These are phyloP conservation scores for Sporormia fimetaria DNA, from an alignment of 495 filamentous ascomycete genomes.

Conservation along the genomic window DNA sequence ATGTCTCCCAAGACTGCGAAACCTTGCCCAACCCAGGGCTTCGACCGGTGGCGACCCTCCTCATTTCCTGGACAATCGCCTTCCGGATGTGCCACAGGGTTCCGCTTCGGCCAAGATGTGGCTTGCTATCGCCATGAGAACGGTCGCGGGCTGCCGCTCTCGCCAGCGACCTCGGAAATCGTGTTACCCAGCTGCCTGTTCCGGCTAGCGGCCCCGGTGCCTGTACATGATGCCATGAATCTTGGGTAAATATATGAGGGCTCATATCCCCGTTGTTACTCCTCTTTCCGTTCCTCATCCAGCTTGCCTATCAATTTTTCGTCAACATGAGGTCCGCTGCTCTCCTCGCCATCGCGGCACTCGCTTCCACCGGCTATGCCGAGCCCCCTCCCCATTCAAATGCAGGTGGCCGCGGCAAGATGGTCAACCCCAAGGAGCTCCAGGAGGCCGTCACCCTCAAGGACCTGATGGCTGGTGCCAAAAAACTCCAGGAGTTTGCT, in stretches of 20 bases:
- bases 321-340: slow-evolving; percentile 10
- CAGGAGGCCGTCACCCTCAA: slow-evolving; percentile 33
- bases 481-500: slow-evolving; percentile 39
- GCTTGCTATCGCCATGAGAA: slow-evolving; percentile 9
- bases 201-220: slow-evolving; percentile 1
- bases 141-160: too few species aligned
- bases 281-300: background rate
- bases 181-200: slow-evolving; percentile 12
- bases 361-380: too few species aligned
- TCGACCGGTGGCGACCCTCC: too few species aligned
- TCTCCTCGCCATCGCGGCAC: slow-evolving; percentile 4
- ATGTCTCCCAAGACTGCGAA: too few species aligned
- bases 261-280: background rate
- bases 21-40: too few species aligned
- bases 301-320: background rate
- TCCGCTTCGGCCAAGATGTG: slow-evolving; percentile 15
- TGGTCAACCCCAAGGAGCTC: slow-evolving; percentile 23
- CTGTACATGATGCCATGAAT: background rate
- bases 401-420: slow-evolving; percentile 3
- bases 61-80: too few species aligned
- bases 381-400: slow-evolving; percentile 1
- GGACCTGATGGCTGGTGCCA: slow-evolving; percentile 33
- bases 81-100: too few species aligned
- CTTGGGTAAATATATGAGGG: too few species aligned
- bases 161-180: too few species aligned